Conservation (phyloP, 106 monocot species). For the Dactylorhiza incarnata region DNA sequence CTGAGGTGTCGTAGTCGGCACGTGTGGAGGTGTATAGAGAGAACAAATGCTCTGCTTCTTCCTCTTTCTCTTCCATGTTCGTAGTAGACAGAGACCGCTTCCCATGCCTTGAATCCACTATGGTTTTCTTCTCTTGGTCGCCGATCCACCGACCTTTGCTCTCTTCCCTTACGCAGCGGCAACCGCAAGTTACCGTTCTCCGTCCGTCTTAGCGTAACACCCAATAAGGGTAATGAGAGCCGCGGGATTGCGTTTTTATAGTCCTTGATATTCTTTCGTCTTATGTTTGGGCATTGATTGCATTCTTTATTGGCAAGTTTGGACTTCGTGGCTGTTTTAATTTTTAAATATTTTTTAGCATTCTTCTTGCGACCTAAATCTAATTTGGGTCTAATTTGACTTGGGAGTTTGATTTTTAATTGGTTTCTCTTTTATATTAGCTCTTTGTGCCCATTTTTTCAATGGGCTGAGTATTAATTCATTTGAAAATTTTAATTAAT, state of each 20-base stretch:
- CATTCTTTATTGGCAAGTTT: background rate
- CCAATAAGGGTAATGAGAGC: too few relatives aligned
- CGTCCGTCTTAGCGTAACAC: background rate
- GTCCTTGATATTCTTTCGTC: background rate
- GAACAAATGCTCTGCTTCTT: constrained; percentile 11
- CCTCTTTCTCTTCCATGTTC: constrained; percentile 31
- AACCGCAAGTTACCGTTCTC: background rate
- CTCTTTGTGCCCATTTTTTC: background rate
- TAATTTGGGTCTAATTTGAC: constrained; percentile 1
- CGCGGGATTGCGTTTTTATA: background rate
- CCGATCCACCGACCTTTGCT: background rate
- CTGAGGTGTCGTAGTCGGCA: constrained; percentile 44
- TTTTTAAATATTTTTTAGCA: background rate
- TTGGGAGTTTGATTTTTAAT: background rate
- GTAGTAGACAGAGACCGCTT: constrained; percentile 39
- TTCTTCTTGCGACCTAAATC: background rate
- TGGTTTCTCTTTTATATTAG: background rate
- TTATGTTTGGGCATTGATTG: background rate
- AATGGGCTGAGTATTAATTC: too few relatives aligned
- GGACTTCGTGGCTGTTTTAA: background rate
- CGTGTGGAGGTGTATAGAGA: constrained; percentile 21
- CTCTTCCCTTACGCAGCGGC: too few relatives aligned
- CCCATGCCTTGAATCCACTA: constrained; percentile 70
- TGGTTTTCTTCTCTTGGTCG: background rate
- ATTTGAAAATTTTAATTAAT: too few relatives aligned